Evolutionary conservation across 164 flowering plant species (phyloP).

Genomic region (Hamamelis virginiana): DNA sequence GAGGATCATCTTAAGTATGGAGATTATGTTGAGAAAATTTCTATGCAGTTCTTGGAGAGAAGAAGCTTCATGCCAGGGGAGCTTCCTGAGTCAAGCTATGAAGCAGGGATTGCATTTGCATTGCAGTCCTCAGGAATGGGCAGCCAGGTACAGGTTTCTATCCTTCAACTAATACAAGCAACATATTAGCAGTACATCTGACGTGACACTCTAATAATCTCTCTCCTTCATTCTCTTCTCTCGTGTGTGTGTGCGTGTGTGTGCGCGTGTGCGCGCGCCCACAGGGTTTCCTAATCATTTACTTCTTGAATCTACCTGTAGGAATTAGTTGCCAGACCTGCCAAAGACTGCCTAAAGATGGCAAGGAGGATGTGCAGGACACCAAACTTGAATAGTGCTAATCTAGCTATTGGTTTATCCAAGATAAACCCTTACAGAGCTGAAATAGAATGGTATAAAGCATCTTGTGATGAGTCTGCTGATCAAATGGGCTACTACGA

Average conservation of each 20-base stretch:
- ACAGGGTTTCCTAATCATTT: no score
- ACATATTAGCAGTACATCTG: no score
- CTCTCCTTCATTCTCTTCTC: neutral
- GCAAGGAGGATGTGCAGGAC: constrained; percentile 47
- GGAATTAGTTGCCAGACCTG: constrained; percentile 30
- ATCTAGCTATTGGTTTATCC: constrained; percentile 48
- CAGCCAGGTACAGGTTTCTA: constrained; percentile 29
- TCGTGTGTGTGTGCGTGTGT: no score
- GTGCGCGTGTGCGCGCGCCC: no score
- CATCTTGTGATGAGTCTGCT: constrained; percentile 51
- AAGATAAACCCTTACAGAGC: constrained; percentile 54
- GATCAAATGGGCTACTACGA: constrained; percentile 78
- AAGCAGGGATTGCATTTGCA: constrained; percentile 61
- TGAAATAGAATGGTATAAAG: constrained; percentile 78
- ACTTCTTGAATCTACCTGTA: constrained; percentile 6
- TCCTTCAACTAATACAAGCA: neutral
- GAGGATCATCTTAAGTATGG: constrained; percentile 70
- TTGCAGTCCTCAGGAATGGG: constrained; percentile 50
- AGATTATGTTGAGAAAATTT: constrained; percentile 33
- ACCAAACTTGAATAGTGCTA: constrained; percentile 54
- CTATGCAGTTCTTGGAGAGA: constrained; percentile 37
- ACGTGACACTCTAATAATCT: no score
- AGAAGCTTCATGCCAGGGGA: constrained; percentile 27
- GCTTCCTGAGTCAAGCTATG: constrained; percentile 46
- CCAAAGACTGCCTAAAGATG: constrained; percentile 44